A percentile compares a stretch with the other conserved stretches of the same genome.
Evolutionary conservation across 2,329 filamentous ascomycete genomes (phyloP).

Genomic region (Davidsoniella neocaledoniae): DNA sequence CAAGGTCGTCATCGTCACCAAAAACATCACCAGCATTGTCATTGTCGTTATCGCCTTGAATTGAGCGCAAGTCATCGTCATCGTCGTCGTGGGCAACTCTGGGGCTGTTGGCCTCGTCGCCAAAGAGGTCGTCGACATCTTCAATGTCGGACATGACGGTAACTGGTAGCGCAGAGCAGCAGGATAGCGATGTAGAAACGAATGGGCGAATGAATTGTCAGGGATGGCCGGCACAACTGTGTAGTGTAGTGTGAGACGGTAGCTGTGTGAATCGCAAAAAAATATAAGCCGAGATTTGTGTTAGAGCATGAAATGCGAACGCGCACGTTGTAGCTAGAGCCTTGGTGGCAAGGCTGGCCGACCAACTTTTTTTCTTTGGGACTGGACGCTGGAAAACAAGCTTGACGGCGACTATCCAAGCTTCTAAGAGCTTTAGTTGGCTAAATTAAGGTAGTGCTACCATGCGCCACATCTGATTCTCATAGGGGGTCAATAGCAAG

Average conservation of each 20-base stretch:
- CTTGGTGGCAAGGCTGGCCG: constrained; percentile 12
- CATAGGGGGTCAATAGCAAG: too few species aligned
- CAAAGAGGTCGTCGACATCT: constrained; percentile 45
- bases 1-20: constrained; percentile 8
- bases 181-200: neutral
- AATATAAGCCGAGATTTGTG: neutral
- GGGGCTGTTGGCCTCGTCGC: constrained; percentile 45
- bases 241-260: neutral
- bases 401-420: neutral
- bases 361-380: neutral
- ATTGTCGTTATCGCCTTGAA: constrained; percentile 29
- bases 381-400: neutral
- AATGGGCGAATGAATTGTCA: neutral
- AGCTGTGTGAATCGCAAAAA: too few species aligned
- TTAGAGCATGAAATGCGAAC: constrained; percentile 4
- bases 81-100: constrained; percentile 39
- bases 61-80: constrained; percentile 34
- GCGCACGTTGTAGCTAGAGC: constrained; percentile 7
- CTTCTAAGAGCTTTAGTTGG: neutral
- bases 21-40: constrained; percentile 13
- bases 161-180: neutral
- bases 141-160: constrained; percentile 37
- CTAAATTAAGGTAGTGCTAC: neutral
- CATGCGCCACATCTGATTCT: neutral
- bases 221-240: neutral